Evolutionary conservation across 1,139 yeast species (phyloP), one percentile per base, ranked within the genome.

Genomic region (Geotrichum fermentans): DNA sequence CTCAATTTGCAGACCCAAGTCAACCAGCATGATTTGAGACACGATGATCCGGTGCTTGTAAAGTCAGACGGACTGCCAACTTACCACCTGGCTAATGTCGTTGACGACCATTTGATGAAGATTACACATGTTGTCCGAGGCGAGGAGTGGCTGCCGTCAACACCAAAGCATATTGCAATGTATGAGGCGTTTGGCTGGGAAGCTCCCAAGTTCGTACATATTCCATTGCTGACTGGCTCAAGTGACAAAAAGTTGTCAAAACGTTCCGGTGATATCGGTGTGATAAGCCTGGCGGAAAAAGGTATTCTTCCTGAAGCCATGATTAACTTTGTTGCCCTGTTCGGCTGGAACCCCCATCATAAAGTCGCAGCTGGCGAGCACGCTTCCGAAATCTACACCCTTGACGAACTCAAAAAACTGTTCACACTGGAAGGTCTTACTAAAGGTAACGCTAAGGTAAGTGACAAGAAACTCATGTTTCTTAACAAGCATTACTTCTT

Each of bases 61-160:
- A 92, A 94, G 64, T 84, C 96, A 7, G 97, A 92, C 63, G 92
- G 94, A 0, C 71, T 87, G 55, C 99, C 99, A 16, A 92, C 99
- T 0, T 92, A 92, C 60, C 99, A 92, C 67, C 83, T 92, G 61
- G 98, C 98, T 18, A 90, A 88, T 61, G 96, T 92, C 1, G 80
- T 92, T 1, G 99, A 92, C 62, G 99, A 92, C 64, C 95, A 90
- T 64, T 68, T 85, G 45, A 94, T 92, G 98, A 67, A 78, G 43
- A 85, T 92, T 38, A 86, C 97, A 0, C 97, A 94, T 65, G 98
- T 92, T 8, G 80, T 92, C 10, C 74, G 99, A 55, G 99, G 99
- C 33, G 98, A 92, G 62, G 97, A 92, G 65, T 94, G 99, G 99
- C 71, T 92, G 8, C 83, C 96, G 1, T 86, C 97, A 0, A 92